A percentile compares a stretch with the other conserved stretches of the same genome.
Conservation (phyloP, 208 protist genomes). For the Trypanosoma scelopori region DNA sequence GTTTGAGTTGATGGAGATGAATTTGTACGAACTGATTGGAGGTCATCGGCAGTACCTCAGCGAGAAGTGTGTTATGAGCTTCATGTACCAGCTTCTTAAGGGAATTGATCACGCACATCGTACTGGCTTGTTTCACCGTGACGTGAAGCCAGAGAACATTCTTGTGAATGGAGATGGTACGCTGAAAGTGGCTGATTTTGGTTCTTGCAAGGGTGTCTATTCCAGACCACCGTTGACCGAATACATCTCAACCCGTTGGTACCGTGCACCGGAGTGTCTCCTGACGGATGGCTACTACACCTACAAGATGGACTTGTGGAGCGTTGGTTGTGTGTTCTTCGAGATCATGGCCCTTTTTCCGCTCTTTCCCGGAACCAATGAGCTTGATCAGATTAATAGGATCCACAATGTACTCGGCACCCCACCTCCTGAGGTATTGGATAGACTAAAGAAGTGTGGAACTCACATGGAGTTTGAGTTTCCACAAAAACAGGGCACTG, state of each 20-base stretch:
- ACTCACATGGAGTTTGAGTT: constrained; percentile 76
- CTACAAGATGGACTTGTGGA: constrained; percentile 92
- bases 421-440: constrained; percentile 75
- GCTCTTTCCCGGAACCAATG: constrained; percentile 82
- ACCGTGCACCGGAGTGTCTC: constrained; percentile 92
- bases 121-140: constrained; percentile 93
- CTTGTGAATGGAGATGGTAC: constrained; percentile 88
- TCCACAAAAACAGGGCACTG: constrained; percentile 59
- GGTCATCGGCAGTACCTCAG: constrained; percentile 81
- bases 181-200: constrained; percentile 93
- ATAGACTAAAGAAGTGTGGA: constrained; percentile 50
- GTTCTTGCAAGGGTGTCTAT: constrained; percentile 83
- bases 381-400: constrained; percentile 84
- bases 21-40: constrained; percentile 97
- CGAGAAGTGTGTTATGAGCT: constrained; percentile 83
- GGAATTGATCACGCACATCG: constrained; percentile 94
- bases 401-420: constrained; percentile 93
- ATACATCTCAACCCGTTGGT: constrained; percentile 94
- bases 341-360: constrained; percentile 80
- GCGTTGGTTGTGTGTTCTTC: constrained; percentile 86
- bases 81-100: constrained; percentile 90
- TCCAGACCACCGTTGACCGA: constrained; percentile 85
- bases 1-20: constrained; percentile 98
- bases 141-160: constrained; percentile 98
- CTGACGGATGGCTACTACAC: constrained; percentile 89